Conservation (phyloP, 179 eudicot species). For the Heliamphora pulchella region DNA sequence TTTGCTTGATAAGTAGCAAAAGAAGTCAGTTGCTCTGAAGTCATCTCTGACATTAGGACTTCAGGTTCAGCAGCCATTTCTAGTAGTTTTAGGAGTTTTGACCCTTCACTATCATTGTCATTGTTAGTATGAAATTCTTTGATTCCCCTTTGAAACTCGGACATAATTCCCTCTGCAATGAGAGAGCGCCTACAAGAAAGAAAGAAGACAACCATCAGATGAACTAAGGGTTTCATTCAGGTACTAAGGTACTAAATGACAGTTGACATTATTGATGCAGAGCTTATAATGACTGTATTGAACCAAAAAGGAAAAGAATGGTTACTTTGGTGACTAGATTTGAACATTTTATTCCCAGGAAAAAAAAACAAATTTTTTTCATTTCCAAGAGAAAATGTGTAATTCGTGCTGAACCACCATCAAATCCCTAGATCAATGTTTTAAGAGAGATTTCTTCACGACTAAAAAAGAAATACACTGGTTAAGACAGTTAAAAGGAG, state of each 20-base stretch:
- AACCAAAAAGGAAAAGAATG: neutral
- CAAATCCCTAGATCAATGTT: neutral
- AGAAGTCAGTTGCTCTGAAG: slow-evolving; percentile 60
- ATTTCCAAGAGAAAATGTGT: neutral
- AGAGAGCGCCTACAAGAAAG: slow-evolving; percentile 50
- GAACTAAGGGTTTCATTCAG: neutral
- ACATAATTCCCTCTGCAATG: slow-evolving; percentile 63
- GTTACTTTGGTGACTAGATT: neutral
- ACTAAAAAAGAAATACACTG: neutral
- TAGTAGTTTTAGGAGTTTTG: slow-evolving; percentile 62
- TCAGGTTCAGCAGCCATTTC: slow-evolving; percentile 91
- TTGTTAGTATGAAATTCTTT: slow-evolving; percentile 17
- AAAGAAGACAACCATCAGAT: neutral
- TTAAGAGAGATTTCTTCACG: neutral
- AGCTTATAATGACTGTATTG: neutral
- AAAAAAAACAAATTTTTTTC: neutral
- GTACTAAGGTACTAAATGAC: neutral
- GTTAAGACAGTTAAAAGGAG: neutral
- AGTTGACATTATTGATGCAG: neutral
- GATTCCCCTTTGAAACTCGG: slow-evolving; percentile 52
- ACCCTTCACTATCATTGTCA: slow-evolving; percentile 68
- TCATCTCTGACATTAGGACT: slow-evolving; percentile 88
- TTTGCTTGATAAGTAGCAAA: slow-evolving; percentile 61
- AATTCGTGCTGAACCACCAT: neutral
- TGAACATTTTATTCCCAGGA: neutral